phyloP scores from a whole-genome alignment of 1,284 basidiomycete species.

The Melampsora larici-populina region DNA sequence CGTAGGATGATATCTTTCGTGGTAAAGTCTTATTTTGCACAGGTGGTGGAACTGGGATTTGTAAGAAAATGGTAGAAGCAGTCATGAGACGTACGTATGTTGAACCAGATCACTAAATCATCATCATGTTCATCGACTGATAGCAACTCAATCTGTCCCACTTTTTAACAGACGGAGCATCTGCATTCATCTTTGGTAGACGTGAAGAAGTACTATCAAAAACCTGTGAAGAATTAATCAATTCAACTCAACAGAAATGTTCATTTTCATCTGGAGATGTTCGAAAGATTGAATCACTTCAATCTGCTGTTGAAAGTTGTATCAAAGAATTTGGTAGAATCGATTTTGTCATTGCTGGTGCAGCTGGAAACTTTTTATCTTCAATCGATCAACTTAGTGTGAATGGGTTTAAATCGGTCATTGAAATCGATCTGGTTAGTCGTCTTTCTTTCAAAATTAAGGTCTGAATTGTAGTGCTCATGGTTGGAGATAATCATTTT shows the following conservation, averaged over 20 bases:
- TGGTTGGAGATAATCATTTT: not conserved
- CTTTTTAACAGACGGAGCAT: constrained; percentile 53
- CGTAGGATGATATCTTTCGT: constrained; percentile 67
- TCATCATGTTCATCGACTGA: constrained; percentile 67
- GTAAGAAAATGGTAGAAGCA: constrained; percentile 78
- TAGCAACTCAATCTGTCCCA: not conserved
- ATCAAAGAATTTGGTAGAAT: constrained; percentile 68
- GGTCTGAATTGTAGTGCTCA: not conserved
- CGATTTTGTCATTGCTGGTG: constrained; percentile 91
- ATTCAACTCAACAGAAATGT: constrained; percentile 68
- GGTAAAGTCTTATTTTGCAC: constrained; percentile 90
- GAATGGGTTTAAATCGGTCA: constrained; percentile 85
- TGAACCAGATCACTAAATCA: constrained; percentile 52
- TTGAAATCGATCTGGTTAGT: constrained; percentile 85
- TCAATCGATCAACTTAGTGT: constrained; percentile 75
- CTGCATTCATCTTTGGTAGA: constrained; percentile 49
- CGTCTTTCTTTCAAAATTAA: not conserved
- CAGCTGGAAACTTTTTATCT: constrained; percentile 59
- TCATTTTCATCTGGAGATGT: constrained; percentile 78
- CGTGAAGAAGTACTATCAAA: constrained; percentile 69
- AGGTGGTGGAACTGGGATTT: constrained; percentile 66
- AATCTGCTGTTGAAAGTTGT: constrained; percentile 66
- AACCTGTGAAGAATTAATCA: constrained; percentile 69
- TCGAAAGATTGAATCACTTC: constrained; percentile 68
- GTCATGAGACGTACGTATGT: constrained; percentile 60